Percentiles rank a stretch among this genome's conserved stretches.
phyloP scores from a whole-genome alignment of 257 asterid species.

The Solanum paucissectum region DNA sequence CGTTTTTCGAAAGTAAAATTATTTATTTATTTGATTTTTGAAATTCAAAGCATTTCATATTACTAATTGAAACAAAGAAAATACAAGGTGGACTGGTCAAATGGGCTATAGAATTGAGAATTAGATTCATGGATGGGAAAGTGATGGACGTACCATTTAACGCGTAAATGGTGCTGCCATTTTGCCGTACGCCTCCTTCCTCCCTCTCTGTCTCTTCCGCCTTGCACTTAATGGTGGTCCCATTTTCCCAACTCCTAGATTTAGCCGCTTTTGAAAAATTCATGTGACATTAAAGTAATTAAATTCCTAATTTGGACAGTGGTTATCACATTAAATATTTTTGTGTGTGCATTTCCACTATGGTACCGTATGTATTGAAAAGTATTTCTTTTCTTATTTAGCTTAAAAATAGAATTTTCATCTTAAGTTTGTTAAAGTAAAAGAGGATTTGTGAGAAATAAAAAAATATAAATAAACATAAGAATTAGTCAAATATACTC shows the following conservation, averaged over 20 bases:
- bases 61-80: too few species aligned
- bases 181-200: neutral
- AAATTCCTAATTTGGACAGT: neutral
- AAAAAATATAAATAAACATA: too few species aligned
- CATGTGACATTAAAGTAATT: neutral
- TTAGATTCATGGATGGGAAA: neutral
- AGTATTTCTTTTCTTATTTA: too few species aligned
- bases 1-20: accelerated
- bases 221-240: neutral
- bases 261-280: neutral
- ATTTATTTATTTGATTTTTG: too few species aligned
- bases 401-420: too few species aligned
- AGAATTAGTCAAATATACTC: too few species aligned
- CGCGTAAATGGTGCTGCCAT: neutral
- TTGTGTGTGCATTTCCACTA: too few species aligned
- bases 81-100: neutral
- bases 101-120: neutral
- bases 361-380: too few species aligned
- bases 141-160: neutral
- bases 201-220: neutral
- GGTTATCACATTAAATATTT: too few species aligned
- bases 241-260: neutral
- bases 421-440: too few species aligned
- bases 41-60: too few species aligned
- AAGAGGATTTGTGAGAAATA: too few species aligned